These are phyloP conservation scores for Graphilbum ipis-grandicollis DNA, from an alignment of 2,329 filamentous ascomycete genomes.

Conservation along the genomic window DNA sequence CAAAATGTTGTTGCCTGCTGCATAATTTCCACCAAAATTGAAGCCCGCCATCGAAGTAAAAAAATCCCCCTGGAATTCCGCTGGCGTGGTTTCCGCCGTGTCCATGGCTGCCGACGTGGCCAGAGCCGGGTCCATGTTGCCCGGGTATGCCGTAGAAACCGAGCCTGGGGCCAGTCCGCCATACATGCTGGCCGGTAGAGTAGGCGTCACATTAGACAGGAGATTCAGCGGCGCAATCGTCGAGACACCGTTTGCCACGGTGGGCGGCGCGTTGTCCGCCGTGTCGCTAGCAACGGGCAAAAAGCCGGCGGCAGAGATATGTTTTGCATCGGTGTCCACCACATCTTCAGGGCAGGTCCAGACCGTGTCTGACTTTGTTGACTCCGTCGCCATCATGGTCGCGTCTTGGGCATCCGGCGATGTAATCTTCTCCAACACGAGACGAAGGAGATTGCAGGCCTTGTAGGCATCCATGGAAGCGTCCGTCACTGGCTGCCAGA, in stretches of 20 bases:
- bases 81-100: slow-evolving; percentile 11
- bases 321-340: too few relatives aligned
- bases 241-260: too few relatives aligned
- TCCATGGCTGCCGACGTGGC: slow-evolving; percentile 12
- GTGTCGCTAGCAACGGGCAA: background rate
- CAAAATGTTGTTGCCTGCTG: slow-evolving; percentile 1
- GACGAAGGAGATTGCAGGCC: slow-evolving; percentile 59
- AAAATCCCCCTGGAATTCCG: slow-evolving; percentile 20
- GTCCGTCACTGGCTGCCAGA: slow-evolving; percentile 67
- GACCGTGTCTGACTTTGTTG: background rate
- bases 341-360: too few relatives aligned
- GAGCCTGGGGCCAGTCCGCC: slow-evolving; percentile 17
- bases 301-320: too few relatives aligned
- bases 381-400: background rate
- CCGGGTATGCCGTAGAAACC: slow-evolving; percentile 23
- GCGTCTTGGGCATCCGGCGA: background rate
- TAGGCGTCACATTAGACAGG: slow-evolving; percentile 20
- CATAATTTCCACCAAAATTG: slow-evolving; percentile 30
- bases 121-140: slow-evolving; percentile 25
- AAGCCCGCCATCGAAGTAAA: slow-evolving; percentile 12
- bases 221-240: slow-evolving; percentile 23
- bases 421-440: slow-evolving; percentile 69
- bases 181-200: slow-evolving; percentile 13
- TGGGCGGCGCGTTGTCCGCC: too few relatives aligned
- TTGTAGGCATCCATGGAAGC: slow-evolving; percentile 82